Conservation (phyloP, 2,329 filamentous ascomycete genomes). For the Trichoderma citrinoviride region DNA sequence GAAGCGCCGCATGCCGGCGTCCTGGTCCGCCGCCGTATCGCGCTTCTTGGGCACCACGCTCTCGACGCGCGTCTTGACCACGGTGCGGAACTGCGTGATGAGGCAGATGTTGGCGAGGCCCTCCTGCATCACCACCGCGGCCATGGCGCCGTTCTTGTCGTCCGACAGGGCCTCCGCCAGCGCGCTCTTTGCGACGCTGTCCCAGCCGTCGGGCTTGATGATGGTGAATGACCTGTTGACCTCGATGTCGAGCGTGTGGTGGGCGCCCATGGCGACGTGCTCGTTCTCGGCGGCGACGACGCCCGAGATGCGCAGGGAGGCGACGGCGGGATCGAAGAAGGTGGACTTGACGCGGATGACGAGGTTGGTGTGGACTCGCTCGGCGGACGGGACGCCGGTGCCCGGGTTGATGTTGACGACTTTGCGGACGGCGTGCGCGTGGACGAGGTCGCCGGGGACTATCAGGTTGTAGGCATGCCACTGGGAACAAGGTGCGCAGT, state of each 20-base stretch:
- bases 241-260: slow-evolving; percentile 74
- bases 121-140: slow-evolving; percentile 93
- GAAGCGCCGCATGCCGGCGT: slow-evolving; percentile 69
- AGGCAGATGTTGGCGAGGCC: slow-evolving; percentile 79
- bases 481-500: slow-evolving; percentile 28
- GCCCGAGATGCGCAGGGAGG: slow-evolving; percentile 56
- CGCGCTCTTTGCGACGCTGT: slow-evolving; percentile 77
- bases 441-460: slow-evolving; percentile 50
- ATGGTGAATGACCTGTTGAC: slow-evolving; percentile 83
- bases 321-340: slow-evolving; percentile 56
- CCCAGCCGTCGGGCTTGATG: slow-evolving; percentile 82
- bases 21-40: slow-evolving; percentile 60
- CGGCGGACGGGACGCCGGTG: slow-evolving; percentile 47
- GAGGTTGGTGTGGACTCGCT: slow-evolving; percentile 57
- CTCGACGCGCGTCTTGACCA: slow-evolving; percentile 64
- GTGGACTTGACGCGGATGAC: slow-evolving; percentile 56
- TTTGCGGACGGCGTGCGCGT: slow-evolving; percentile 56
- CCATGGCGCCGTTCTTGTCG: slow-evolving; percentile 76
- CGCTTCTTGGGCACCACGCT: slow-evolving; percentile 66
- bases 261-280: slow-evolving; percentile 52
- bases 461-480: slow-evolving; percentile 64
- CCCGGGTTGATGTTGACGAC: slow-evolving; percentile 50
- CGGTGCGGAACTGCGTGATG: slow-evolving; percentile 75
- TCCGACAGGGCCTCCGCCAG: slow-evolving; percentile 76
- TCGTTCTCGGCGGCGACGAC: slow-evolving; percentile 53